Percentiles rank a stretch among this genome's conserved stretches.
These are phyloP conservation scores for Mycocalia duriaeana DNA, from an alignment of 1,284 basidiomycete genomes.

Conservation along the genomic window DNA sequence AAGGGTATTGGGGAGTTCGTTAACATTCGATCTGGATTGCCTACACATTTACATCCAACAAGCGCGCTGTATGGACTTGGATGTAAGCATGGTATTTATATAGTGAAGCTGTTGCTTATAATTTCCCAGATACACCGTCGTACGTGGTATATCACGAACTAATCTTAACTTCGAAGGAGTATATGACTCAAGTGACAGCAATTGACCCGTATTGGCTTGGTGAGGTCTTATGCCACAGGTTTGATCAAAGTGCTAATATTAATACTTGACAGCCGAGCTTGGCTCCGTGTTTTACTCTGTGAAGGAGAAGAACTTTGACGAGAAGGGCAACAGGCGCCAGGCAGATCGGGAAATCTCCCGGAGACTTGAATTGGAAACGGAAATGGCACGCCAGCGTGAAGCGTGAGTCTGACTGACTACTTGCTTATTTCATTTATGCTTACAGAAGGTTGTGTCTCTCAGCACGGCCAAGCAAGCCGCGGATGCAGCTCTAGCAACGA, in stretches of 20 bases:
- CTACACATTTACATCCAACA: conserved; percentile 93
- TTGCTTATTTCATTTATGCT: not conserved
- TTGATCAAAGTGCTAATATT: too few relatives aligned
- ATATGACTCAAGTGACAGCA: conserved; percentile 95
- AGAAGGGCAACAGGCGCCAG: conserved; percentile 65
- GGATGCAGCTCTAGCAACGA: conserved; percentile 59
- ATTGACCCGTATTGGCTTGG: conserved; percentile 95
- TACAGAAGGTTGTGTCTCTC: conserved; percentile 8
- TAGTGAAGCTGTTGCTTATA: conserved; percentile 14
- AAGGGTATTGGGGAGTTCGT: conserved; percentile 99
- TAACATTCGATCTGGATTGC: conserved; percentile 92
- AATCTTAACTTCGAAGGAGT: conserved; percentile 90
- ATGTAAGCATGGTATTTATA: conserved; percentile 49
- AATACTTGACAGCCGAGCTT: conserved; percentile 82
- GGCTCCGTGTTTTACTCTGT: conserved; percentile 95
- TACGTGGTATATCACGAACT: conserved; percentile 97
- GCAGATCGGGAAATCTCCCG: conserved; percentile 87
- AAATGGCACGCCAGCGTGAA: conserved; percentile 85
- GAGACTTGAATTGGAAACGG: conserved; percentile 83
- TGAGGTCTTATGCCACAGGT: too few relatives aligned
- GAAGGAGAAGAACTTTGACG: conserved; percentile 92
- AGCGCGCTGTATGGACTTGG: conserved; percentile 95
- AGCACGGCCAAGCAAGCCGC: conserved; percentile 63
- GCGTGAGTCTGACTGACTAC: conserved; percentile 49
- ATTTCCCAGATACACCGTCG: conserved; percentile 77